phyloP scores from a whole-genome alignment of 176 grass and related monocot genomes.

The Oryza australiensis region DNA sequence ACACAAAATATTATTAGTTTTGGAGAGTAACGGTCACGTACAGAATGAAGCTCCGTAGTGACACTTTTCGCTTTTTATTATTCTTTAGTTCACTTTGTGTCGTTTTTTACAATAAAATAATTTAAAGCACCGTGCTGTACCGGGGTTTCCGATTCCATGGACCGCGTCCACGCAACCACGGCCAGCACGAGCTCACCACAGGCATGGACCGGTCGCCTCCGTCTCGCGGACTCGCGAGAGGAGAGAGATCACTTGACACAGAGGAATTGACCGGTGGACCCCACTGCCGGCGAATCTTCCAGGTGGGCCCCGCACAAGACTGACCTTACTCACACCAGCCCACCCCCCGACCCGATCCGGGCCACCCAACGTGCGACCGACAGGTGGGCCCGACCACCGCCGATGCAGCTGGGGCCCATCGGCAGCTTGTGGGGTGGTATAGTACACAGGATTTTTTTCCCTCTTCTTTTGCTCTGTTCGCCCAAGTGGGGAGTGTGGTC shows the following conservation, averaged over 20 bases:
- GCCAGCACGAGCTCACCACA: background rate
- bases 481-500: background rate
- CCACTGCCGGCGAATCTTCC: constrained; percentile 35
- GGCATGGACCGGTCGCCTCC: background rate
- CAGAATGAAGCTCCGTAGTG: too few relatives aligned
- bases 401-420: background rate
- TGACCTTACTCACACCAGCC: background rate
- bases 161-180: constrained; percentile 2
- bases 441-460: background rate
- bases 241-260: background rate
- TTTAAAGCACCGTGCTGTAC: background rate
- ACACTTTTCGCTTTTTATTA: background rate
- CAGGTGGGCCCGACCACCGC: background rate
- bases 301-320: background rate
- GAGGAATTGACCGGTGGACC: constrained; percentile 33
- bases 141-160: background rate
- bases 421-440: background rate
- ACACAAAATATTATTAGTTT: too few relatives aligned
- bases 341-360: background rate
- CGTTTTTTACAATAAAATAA: background rate
- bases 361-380: background rate
- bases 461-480: background rate
- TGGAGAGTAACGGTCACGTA: too few relatives aligned
- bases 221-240: too few relatives aligned
- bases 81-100: background rate